Percentiles rank a stretch among this genome's conserved stretches.
phyloP scores from a whole-genome alignment of 495 filamentous ascomycete genomes.

The Sabuloglossum arenarium region DNA sequence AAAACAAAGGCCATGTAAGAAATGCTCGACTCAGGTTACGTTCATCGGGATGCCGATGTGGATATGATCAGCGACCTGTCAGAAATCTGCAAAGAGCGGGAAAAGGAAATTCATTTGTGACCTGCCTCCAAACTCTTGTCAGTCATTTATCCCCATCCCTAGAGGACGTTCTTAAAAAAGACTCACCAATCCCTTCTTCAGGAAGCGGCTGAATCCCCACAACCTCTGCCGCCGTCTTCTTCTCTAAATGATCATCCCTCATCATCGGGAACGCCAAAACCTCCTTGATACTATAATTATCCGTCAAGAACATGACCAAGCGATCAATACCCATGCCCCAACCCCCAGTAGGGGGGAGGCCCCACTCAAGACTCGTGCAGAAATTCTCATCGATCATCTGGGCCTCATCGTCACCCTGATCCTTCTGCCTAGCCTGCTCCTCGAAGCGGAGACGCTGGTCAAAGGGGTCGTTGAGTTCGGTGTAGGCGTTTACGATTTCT shows the following conservation, averaged over 20 bases:
- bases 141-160: not conserved
- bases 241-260: slow-evolving; percentile 41
- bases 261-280: slow-evolving; percentile 84
- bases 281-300: slow-evolving; percentile 91
- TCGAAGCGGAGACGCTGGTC: slow-evolving; percentile 88
- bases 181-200: slow-evolving; percentile 50
- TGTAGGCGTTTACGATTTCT: slow-evolving; percentile 92
- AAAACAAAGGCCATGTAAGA: not conserved
- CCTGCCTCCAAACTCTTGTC: not conserved
- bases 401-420: slow-evolving; percentile 88
- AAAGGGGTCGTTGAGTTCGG: slow-evolving; percentile 93
- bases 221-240: slow-evolving; percentile 42
- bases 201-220: slow-evolving; percentile 39
- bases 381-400: slow-evolving; percentile 92
- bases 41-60: not conserved
- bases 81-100: not conserved
- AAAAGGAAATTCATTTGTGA: not conserved
- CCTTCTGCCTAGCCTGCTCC: slow-evolving; percentile 91
- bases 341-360: slow-evolving; percentile 81
- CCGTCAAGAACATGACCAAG: slow-evolving; percentile 90
- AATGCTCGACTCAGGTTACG: too few species aligned
- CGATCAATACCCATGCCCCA: slow-evolving; percentile 98
- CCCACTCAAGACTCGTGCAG: slow-evolving; percentile 65
- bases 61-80: not conserved
- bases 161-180: slow-evolving; percentile 6